phyloP scores from a whole-genome alignment of 2,329 filamentous ascomycete species.

The Talaromyces sp. region DNA sequence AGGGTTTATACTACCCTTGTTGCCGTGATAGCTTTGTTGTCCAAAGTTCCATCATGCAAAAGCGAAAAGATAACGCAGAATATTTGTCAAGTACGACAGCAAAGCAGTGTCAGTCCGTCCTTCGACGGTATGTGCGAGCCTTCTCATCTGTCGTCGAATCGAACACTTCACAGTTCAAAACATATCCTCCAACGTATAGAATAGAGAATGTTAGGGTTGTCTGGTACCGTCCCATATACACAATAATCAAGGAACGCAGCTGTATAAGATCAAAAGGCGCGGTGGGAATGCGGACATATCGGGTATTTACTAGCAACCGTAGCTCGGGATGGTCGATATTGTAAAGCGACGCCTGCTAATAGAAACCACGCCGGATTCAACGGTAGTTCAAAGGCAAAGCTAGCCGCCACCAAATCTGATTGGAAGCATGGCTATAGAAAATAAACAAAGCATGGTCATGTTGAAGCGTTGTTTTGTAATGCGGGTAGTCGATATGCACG shows the following conservation, averaged over 20 bases:
- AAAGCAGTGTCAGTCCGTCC: not conserved
- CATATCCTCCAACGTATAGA: not conserved
- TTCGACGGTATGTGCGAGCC: not conserved
- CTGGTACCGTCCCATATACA: not conserved
- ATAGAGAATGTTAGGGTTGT: not conserved
- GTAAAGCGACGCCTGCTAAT: not conserved
- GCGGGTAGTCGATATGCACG: not conserved
- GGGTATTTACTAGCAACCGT: slow-evolving; percentile 2
- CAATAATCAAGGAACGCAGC: not conserved
- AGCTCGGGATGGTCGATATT: not conserved
- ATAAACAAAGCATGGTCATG: not conserved
- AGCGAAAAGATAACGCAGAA: not conserved
- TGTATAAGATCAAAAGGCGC: not conserved
- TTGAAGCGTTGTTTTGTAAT: not conserved
- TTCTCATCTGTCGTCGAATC: not conserved
- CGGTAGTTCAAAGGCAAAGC: not conserved
- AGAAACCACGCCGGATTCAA: not conserved
- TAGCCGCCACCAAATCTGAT: not conserved
- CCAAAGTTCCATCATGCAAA: not conserved
- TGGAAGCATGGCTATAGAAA: not conserved
- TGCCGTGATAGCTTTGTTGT: not conserved
- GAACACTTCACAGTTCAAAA: not conserved
- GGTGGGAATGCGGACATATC: not conserved
- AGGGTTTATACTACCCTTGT: slow-evolving; percentile 4
- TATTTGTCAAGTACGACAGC: not conserved